phyloP scores from a whole-genome alignment of 164 flowering plant species.

The Vitis rupestris region DNA sequence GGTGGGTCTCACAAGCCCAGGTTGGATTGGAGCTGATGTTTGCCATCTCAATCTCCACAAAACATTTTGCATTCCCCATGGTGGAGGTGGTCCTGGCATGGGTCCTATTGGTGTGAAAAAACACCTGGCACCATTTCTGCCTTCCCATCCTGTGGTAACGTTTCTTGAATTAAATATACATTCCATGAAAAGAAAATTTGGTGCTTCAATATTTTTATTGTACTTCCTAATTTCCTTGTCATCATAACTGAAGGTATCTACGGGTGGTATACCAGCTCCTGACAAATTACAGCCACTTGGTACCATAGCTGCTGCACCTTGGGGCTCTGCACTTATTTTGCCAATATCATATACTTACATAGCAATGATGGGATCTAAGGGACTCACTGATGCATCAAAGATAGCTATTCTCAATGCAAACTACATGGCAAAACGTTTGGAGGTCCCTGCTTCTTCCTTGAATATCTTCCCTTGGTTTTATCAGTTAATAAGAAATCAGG shows the following conservation, averaged over 20 bases:
- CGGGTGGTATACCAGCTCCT: slow-evolving; percentile 91
- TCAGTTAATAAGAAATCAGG: neutral
- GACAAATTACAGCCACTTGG: slow-evolving; percentile 77
- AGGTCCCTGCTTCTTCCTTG: slow-evolving; percentile 49
- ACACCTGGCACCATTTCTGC: slow-evolving; percentile 93
- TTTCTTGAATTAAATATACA: neutral
- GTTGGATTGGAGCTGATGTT: slow-evolving; percentile 97
- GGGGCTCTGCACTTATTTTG: slow-evolving; percentile 99
- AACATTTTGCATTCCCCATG: slow-evolving; percentile 99
- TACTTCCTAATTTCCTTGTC: neutral
- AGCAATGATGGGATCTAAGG: slow-evolving; percentile 97
- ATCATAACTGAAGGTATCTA: slow-evolving; percentile 58
- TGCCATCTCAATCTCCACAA: slow-evolving; percentile 99
- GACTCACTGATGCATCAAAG: slow-evolving; percentile 96
- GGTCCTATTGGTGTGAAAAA: slow-evolving; percentile 99
- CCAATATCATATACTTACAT: slow-evolving; percentile 96
- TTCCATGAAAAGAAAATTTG: neutral
- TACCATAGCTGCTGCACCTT: slow-evolving; percentile 94
- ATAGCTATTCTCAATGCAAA: slow-evolving; percentile 93
- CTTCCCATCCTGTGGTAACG: slow-evolving; percentile 97
- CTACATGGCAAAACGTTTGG: slow-evolving; percentile 98
- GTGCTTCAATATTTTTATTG: neutral
- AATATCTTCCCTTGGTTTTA: neutral
- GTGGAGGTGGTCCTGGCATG: slow-evolving; percentile 99
- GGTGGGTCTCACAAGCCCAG: slow-evolving; percentile 99